Evolutionary conservation across 768 basidiomycete genomes (phyloP), one percentile per base, ranked within the genome.

Genomic region (Obba rivulosa): DNA sequence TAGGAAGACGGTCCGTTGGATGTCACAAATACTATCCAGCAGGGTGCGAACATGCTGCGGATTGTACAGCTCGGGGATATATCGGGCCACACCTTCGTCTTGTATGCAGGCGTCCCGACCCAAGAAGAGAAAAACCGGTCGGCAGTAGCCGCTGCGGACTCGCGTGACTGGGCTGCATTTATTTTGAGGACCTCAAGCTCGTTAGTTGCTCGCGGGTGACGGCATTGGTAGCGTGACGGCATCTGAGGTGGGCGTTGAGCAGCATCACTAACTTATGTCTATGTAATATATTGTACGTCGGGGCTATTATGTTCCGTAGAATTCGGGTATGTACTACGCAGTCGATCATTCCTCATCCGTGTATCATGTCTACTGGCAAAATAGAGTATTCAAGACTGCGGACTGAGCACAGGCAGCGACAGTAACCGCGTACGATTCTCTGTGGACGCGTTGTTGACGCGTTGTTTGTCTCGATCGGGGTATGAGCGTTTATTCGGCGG

Each of bases 51-150:
- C 41, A 46, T 48, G 3, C 8, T 55, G 2, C 55, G 50, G 3
- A 9, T 59, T 21, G 44, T 59, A 13, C 57, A 59, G 37, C 59
- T 61, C 16, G 48, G 18, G 13, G 55, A 57, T 28, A 17, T 46
- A n/a, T 51, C 57, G n/a, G 49, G 51, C 10, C 46, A 24, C 23
- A 36, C 57, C 8, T 61, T 61, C 47, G 43, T 59, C 13, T 34
- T 61, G 17, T 51, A 52, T 41, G 58, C 49, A 5, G 40, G 13
- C 9, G 34, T 41, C 3, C 46, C 46, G 5, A 16, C 8, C 7
- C 22, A 13, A 10, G 38, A 41, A 9, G 46, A 48, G 23, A 5
- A 31, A n/a, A 14, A 7, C 16, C 38, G 24, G 16, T 41, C 22
- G 24, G 46, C 22, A 16, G 20, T n/a, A 14, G 16, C 22, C 5